phyloP scores from a whole-genome alignment of 768 basidiomycete genomes.

The Sutorius australiensis region DNA sequence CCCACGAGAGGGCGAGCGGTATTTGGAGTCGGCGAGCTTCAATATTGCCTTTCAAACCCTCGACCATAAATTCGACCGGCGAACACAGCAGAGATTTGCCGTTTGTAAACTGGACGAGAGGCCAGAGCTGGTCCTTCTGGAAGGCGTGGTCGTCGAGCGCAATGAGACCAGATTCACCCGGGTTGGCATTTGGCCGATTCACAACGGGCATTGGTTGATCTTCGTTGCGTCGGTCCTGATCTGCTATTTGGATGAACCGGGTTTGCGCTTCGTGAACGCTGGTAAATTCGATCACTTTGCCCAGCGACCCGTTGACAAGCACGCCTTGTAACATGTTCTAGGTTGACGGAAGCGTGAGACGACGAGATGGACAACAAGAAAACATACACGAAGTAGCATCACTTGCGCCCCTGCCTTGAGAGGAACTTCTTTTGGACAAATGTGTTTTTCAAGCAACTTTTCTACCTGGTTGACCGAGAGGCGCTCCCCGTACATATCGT shows the following conservation, averaged over 20 bases:
- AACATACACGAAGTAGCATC: conserved; percentile 51
- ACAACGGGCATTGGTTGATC: neutral
- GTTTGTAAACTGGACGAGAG: conserved; percentile 36
- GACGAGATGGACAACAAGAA: neutral
- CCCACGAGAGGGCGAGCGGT: conserved; percentile 89
- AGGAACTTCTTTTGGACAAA: conserved; percentile 44
- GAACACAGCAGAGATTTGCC: conserved; percentile 27
- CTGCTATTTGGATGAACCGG: conserved; percentile 27
- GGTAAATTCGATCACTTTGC: conserved; percentile 51
- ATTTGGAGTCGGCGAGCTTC: conserved; percentile 49
- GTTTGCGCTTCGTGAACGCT: conserved; percentile 27
- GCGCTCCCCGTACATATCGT: conserved; percentile 34
- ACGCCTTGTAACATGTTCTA: conserved; percentile 32
- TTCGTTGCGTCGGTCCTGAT: conserved; percentile 22
- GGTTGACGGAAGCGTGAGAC: neutral
- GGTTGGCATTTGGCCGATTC: neutral
- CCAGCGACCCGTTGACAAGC: conserved; percentile 88
- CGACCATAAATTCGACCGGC: conserved; percentile 34
- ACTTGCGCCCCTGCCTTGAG: conserved; percentile 75
- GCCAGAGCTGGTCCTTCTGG: conserved; percentile 24
- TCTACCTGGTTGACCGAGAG: conserved; percentile 31
- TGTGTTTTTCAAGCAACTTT: conserved; percentile 43
- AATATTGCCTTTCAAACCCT: conserved; percentile 30
- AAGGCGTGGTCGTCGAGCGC: conserved; percentile 16
- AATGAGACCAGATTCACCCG: conserved; percentile 10